A percentile compares a stretch with the other conserved stretches of the same genome.
Evolutionary conservation across 176 grass and related monocot genomes (phyloP).

Genomic region (Pontederia paniculata): DNA sequence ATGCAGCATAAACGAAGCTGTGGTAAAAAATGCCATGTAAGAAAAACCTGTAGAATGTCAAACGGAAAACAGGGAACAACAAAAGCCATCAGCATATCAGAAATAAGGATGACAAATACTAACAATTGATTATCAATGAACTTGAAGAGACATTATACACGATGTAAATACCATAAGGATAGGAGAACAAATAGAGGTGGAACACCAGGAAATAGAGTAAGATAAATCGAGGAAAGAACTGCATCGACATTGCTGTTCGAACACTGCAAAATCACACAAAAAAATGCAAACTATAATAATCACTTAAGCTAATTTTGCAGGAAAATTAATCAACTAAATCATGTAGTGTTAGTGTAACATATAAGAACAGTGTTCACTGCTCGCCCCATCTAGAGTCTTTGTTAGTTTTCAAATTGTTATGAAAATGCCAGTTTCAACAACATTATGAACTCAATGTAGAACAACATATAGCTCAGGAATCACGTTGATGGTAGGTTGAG

Average conservation of each 20-base stretch:
- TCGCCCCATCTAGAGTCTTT: too few species aligned
- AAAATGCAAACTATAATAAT: background rate
- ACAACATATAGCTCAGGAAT: too few species aligned
- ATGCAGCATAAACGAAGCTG: slow-evolving; percentile 93
- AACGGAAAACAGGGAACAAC: slow-evolving; percentile 10
- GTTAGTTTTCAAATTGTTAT: too few species aligned
- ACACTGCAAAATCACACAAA: slow-evolving; percentile 48
- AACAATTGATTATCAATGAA: slow-evolving; percentile 1
- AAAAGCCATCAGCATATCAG: too few species aligned
- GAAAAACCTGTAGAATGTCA: slow-evolving; percentile 62
- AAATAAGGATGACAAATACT: background rate
- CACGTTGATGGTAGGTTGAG: too few species aligned
- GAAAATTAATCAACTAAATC: too few species aligned
- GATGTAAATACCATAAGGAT: slow-evolving; percentile 62
- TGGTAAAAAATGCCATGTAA: slow-evolving; percentile 90
- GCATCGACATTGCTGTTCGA: slow-evolving; percentile 95
- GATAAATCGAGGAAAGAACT: slow-evolving; percentile 99
- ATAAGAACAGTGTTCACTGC: too few species aligned
- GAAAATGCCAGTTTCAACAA: too few species aligned
- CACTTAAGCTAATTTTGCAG: too few species aligned
- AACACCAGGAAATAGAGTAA: slow-evolving; percentile 98
- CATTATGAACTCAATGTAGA: too few species aligned
- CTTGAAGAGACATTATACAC: background rate
- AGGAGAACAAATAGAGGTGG: slow-evolving; percentile 98
- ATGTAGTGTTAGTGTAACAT: too few species aligned